Evolutionary conservation across 257 asterid species (phyloP), one percentile per base, ranked within the genome.

Genomic region (Solanum arcanum): DNA sequence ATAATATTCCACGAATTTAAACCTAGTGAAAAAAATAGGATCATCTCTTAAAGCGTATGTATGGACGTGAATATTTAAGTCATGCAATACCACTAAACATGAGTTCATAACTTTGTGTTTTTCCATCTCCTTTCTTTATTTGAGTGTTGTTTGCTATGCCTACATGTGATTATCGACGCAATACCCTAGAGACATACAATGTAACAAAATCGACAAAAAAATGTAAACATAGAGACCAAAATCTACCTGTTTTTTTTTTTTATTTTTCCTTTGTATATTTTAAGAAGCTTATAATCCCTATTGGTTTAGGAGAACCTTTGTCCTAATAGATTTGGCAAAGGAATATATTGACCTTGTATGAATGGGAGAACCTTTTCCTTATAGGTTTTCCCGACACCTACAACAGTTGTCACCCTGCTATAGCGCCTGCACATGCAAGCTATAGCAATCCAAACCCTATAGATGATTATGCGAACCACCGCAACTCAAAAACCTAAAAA

Each of bases 401-500:
- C 7, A 56, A 11, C 12, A 1, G n/a, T 56, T 18, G 12, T 56
- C 64, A 56, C 64, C 25, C 25, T 6, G 11, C 5, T 56, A 20
- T 56, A 18, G 2, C 0, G 1, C 4, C 1, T 56, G 64, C n/a
- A 18, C 12, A 56, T 56, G 64, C 25, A 10, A 56, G 3, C 2
- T 56, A 7, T 56, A 20, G 64, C 5, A 4, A 0, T 56, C 25
- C 25, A 0, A n/a, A 25, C 64, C 0, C 2, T 20, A 56, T 56
- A 20, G 64, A 0, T 1, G 2, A 56, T 56, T 56, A 5, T 11
- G 20, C 1, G 0, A 18, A 56, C 11, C 11, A 18, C 12, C 20
- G 1, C 12, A 56, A 20, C 11, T 56, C 12, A 2, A 0, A 56
- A 56, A 56, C 2, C 4, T 56, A 2, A 56, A 56, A 56, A 56